A percentile compares a stretch with the other conserved stretches of the same genome.
phyloP scores from a whole-genome alignment of 179 eudicot species.

The Beta lomatogona region DNA sequence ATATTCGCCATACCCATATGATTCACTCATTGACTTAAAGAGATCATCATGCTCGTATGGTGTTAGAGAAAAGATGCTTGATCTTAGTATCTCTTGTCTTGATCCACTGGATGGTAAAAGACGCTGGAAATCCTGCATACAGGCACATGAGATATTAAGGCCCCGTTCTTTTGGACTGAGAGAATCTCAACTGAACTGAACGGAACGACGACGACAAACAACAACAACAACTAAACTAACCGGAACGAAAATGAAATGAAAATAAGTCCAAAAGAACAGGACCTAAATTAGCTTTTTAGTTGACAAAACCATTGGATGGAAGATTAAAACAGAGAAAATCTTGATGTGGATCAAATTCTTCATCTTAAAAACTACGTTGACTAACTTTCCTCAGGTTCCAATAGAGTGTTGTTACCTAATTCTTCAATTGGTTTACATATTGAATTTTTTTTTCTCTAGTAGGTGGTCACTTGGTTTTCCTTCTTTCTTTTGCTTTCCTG shows the following conservation, averaged over 20 bases:
- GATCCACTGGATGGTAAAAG: constrained; percentile 38
- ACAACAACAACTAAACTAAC: no score
- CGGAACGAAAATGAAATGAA: no score
- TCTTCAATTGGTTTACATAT: background rate
- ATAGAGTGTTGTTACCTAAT: no score
- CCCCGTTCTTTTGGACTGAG: no score
- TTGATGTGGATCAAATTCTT: background rate
- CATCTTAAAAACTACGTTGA: background rate
- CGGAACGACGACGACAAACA: no score
- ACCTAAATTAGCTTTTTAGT: background rate
- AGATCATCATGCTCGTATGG: constrained; percentile 22
- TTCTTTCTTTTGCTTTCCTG: background rate
- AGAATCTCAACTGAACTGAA: no score
- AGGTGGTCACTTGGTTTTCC: background rate
- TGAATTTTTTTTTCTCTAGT: background rate
- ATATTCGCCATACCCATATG: constrained; percentile 33
- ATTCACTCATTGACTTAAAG: constrained; percentile 18
- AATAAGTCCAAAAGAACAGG: no score
- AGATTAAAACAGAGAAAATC: background rate
- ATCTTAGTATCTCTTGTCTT: constrained; percentile 41
- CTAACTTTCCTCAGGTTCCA: background rate
- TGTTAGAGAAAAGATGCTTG: constrained; percentile 25
- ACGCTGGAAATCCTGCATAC: constrained; percentile 47
- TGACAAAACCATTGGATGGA: background rate
- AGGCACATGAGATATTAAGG: constrained; percentile 10